Base-by-base conservation (phyloP, 2,329 filamentous ascomycete genomes). In the Parafenestella ontariensis region DNA sequence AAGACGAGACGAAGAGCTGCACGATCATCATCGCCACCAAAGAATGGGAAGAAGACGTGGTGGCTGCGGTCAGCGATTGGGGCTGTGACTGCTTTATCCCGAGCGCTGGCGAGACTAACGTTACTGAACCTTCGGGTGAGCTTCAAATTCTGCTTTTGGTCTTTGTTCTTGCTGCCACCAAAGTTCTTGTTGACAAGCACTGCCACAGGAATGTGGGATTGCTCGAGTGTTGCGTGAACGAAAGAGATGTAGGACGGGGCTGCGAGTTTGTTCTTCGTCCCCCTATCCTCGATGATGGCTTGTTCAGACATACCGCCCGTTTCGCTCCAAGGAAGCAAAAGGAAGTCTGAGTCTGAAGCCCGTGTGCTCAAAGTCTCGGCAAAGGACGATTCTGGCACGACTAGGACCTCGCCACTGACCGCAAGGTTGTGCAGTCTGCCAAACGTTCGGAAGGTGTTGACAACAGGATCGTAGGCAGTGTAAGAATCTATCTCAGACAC, bases 271-370 rank as follows among this genome's bases (percentile, higher is more conserved):
- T 83, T 80, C 55, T 79, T 79, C 2, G 78, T 76, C n/a, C 79
- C 83, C 48, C 87, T 79, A 49, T 75, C 61, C 58, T 74, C 64
- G 61, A 76, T 77, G 4, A 78, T 70, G 66, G 82, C 74, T 70
- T 87, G 84, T 57, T 97, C 92, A 8, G 83, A 84, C 64, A 94
- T 83, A 56, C 85, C 86, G 11, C 91, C 92, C 0, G 87, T 89
- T 64, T 96, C 90, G 65, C 89, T 94, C 94, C 95, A 98, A 0
- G 94, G 94, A 5, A 98, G 84, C 3, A 98, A 81, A 5, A 96
- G 82, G 13, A 90, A 84, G 53, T 92, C 87, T 4, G 86, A 83
- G 20, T 71, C 68, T 20, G 77, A 67, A 2, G 80, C 90, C 58
- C 89, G 88, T 23, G 82, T 84, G 31, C 86, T 81, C 8, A 98